Base-by-base conservation (phyloP, 345 rosid genomes). In the Lumnitzera littorea region DNA sequence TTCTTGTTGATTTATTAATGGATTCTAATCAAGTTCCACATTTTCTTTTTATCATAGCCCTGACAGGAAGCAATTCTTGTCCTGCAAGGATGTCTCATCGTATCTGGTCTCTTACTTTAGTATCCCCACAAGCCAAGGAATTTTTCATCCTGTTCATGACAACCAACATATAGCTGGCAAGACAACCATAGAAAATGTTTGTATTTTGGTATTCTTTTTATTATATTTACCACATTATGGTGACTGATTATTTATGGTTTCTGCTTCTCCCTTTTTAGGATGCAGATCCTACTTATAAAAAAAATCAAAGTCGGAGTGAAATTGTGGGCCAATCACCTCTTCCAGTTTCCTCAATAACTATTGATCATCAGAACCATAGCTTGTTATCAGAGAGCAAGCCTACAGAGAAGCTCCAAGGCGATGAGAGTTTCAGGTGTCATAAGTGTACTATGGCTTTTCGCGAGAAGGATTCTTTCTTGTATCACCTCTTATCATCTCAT, bases 71-170 rank as follows among this genome's bases (percentile, higher is more conserved):
- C 83, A 83, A 86, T 84, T 86, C 77, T 80, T 70, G 66, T 76
- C 91, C 75, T 81, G 78, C 89, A 76, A 84, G 75, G 89, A 81
- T 67, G 86, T 80, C 55, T 80, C 83, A n/a, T 63, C 71, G 3
- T 76, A 78, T 70, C 68, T 89, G 68, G 79, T 66, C 55, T 74
- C 81, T 23, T 47, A 51, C 50, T 41, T 31, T 60, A 76, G 70
- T 62, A 63, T 70, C 50, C 83, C 57, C 66, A 70, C 69, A 68
- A 76, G 67, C 67, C 62, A 31, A 69, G 51, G 48, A 50, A 59
- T 46, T 59, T 52, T 48, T 7, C 65, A 63, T 66, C 75, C 41
- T 48, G 25, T 60, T 56, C 75, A 60, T 13, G 60, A 57, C 70
- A 57, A 66, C 29, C 50, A 57, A 53, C 47, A 27, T 65, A 62